phyloP scores from a whole-genome alignment of 441 rosid genomes.

The Populus trichocarpa region DNA sequence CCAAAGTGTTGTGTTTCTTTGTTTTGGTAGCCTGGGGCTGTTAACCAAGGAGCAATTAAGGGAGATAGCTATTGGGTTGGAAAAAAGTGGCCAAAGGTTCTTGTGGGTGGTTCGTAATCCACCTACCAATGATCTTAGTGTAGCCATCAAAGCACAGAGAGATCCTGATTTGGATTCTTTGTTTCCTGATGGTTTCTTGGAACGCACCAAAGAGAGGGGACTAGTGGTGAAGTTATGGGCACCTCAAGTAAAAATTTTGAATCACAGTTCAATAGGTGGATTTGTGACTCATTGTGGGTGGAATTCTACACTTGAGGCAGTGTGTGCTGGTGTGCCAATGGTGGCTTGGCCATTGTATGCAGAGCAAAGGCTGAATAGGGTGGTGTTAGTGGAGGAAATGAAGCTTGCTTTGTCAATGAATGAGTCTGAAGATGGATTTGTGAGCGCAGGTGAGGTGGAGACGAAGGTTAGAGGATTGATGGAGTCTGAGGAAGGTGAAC shows the following conservation, averaged over 20 bases:
- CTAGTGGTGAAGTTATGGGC: no score
- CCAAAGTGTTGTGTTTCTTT: not conserved
- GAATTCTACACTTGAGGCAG: no score
- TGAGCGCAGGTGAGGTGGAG: no score
- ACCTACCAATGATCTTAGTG: not conserved
- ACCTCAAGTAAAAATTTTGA: no score
- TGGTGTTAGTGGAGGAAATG: no score
- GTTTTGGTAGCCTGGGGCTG: not conserved
- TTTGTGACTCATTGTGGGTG: no score
- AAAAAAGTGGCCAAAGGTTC: slow-evolving; percentile 17
- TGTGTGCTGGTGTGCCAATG: no score
- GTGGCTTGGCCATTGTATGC: no score
- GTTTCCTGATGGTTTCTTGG: not conserved
- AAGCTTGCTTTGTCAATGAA: no score
- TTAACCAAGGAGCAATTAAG: not conserved
- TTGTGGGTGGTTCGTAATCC: slow-evolving; percentile 16
- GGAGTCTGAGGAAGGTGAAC: not conserved
- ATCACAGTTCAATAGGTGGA: no score
- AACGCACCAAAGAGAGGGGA: not conserved
- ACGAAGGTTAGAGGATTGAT: not conserved
- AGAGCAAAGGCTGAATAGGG: no score
- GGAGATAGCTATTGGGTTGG: not conserved
- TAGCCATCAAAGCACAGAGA: not conserved
- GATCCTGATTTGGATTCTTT: not conserved
- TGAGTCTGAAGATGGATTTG: no score